Percentiles rank a stretch among this genome's conserved stretches.
Evolutionary conservation across 2,329 filamentous ascomycete species (phyloP).

Genomic region (Fusarium albosuccineum): DNA sequence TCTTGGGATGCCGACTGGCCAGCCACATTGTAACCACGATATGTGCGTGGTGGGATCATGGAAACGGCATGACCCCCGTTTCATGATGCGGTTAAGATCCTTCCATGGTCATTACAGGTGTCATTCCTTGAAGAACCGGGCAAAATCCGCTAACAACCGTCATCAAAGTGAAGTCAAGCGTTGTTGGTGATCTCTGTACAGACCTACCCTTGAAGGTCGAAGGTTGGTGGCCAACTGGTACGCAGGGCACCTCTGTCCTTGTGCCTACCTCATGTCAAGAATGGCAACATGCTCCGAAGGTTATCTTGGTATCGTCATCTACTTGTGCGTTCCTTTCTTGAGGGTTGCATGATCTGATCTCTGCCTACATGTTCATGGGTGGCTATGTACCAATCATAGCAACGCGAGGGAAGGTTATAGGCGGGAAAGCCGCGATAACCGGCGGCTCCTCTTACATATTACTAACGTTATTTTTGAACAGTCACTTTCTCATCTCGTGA

Average conservation of each 20-base stretch:
- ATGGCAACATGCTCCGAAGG: not conserved
- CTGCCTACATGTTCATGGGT: not conserved
- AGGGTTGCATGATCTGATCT: slow-evolving; percentile 6
- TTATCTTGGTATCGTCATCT: not conserved
- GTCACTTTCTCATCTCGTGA: no score
- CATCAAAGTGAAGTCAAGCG: not conserved
- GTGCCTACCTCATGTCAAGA: not conserved
- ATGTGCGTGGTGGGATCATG: not conserved
- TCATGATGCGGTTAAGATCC: not conserved
- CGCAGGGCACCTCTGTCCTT: not conserved
- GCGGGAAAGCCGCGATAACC: not conserved
- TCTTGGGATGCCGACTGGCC: slow-evolving; percentile 10
- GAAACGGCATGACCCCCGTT: not conserved
- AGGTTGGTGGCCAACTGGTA: not conserved
- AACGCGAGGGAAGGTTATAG: not conserved
- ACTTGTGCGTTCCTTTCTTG: not conserved
- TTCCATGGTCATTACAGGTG: not conserved
- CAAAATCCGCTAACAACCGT: not conserved
- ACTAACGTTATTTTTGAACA: not conserved
- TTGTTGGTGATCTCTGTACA: not conserved
- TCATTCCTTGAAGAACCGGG: not conserved
- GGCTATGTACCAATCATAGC: not conserved
- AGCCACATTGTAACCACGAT: slow-evolving; percentile 18
- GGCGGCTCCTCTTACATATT: not conserved
- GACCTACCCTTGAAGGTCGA: not conserved